Evolutionary conservation across 2,329 filamentous ascomycete species (phyloP), one percentile per base, ranked within the genome.

Genomic region (Fusarium poae): DNA sequence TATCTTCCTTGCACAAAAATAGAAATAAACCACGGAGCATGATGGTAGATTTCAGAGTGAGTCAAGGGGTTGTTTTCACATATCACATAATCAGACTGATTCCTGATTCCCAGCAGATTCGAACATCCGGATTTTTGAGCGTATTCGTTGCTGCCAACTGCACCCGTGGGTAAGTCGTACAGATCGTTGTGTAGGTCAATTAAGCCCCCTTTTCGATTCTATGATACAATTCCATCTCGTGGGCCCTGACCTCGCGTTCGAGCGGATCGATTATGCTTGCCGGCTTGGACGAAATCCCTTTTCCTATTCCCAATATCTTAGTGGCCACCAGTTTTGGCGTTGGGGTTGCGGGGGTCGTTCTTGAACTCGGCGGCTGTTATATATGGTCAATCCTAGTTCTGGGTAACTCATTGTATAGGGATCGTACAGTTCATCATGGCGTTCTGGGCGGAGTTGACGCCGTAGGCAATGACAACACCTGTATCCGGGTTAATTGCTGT

Each of bases 341-440:
- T 84, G 72, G 89, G 90, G 88, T 97, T 97, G 82, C 94, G 90
- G 73, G 94, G 93, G 84, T 98, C 95, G 86, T 97, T 97, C 90
- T 94, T 97, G 89, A 88, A 97, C 85, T 98, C 93, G 76, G 92
- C 92, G 85, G 89, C 95, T 98, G 75, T 70, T 49, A 27, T 45
- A 65, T 62, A 63, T 62, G 46, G 72, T 78, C 62, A 78, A 76
- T 66, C 65, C 75, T 65, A 67, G 37, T 23, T 34, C 50, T 56
- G 49, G 25, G 23, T 4, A n/a, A n/a, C 27, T 57, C 23, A 53
- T 37, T 32, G 43, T 39, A 43, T 51, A 51, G 65, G 62, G 30
- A 40, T 43, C 64, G 70, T 89, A 98, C 95, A 88, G 80, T 88
- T 84, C 84, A 91, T 89, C 85, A 97, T 87, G 76, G 88, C 83